These are phyloP conservation scores for Amanita polypyramis DNA, from an alignment of 768 basidiomycete species.

Conservation along the genomic window DNA sequence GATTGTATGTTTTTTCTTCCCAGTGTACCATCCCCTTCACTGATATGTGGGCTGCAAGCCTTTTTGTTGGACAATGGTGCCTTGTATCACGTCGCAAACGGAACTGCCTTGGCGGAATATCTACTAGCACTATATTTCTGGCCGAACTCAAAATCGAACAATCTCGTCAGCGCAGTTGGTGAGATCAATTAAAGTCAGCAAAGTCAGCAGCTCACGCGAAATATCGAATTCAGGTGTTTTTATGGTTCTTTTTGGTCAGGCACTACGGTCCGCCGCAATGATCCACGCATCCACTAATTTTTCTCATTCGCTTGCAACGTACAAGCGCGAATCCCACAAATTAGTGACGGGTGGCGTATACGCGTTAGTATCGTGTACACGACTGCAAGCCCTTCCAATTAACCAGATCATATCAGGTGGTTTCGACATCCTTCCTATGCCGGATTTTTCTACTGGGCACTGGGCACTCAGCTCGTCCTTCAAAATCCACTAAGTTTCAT, in stretches of 20 bases:
- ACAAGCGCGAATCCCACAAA: slow-evolving; percentile 60
- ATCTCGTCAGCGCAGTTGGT: slow-evolving; percentile 56
- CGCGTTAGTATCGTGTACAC: slow-evolving; percentile 37
- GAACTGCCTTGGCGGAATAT: slow-evolving; percentile 72
- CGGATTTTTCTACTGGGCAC: slow-evolving; percentile 96
- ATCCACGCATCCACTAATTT: slow-evolving; percentile 91
- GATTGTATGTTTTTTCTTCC: slow-evolving; percentile 60
- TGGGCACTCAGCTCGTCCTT: slow-evolving; percentile 86
- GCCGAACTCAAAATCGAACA: slow-evolving; percentile 49
- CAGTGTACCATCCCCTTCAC: neutral
- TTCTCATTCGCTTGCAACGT: slow-evolving; percentile 77
- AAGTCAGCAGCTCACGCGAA: neutral
- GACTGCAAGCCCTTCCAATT: neutral
- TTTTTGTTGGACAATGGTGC: slow-evolving; percentile 88
- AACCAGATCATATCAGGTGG: slow-evolving; percentile 35
- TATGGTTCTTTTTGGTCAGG: slow-evolving; percentile 62
- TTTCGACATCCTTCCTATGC: slow-evolving; percentile 94
- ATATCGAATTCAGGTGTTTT: slow-evolving; percentile 39
- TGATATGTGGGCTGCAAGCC: slow-evolving; percentile 34
- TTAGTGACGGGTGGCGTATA: slow-evolving; percentile 90
- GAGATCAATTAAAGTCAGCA: slow-evolving; percentile 11
- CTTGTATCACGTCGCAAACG: slow-evolving; percentile 79
- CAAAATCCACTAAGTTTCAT: slow-evolving; percentile 75
- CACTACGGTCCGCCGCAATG: slow-evolving; percentile 86
- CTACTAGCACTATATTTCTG: slow-evolving; percentile 56